Evolutionary conservation across 2,329 filamentous ascomycete species (phyloP).

Genomic region (Plenodomus tracheiphilus): DNA sequence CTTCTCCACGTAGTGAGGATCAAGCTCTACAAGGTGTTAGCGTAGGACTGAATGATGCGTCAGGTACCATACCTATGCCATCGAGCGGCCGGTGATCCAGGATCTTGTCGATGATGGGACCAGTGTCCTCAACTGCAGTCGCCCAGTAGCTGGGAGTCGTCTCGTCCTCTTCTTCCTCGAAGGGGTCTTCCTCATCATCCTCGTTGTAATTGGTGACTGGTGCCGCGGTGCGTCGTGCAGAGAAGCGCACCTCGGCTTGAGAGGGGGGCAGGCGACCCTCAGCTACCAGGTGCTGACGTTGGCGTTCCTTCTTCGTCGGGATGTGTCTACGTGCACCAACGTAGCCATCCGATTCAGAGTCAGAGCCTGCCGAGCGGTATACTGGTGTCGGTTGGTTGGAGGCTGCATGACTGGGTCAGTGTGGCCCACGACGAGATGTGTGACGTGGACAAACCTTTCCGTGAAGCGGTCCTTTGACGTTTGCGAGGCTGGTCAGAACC

Average conservation of each 20-base stretch:
- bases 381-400: slow-evolving; percentile 54
- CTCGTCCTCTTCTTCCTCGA: slow-evolving; percentile 62
- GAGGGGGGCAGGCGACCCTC: slow-evolving; percentile 64
- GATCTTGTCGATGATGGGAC: slow-evolving; percentile 86
- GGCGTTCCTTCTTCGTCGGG: slow-evolving; percentile 73
- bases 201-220: slow-evolving; percentile 67
- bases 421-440: slow-evolving; percentile 11
- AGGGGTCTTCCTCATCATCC: slow-evolving; percentile 61
- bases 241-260: slow-evolving; percentile 85
- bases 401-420: slow-evolving; percentile 59
- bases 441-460: slow-evolving; percentile 58
- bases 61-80: slow-evolving; percentile 50
- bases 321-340: slow-evolving; percentile 72
- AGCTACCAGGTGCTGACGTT: slow-evolving; percentile 68
- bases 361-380: slow-evolving; percentile 65
- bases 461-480: slow-evolving; percentile 67
- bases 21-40: slow-evolving; percentile 37
- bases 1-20: slow-evolving; percentile 49
- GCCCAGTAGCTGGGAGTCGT: slow-evolving; percentile 72
- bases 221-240: slow-evolving; percentile 80
- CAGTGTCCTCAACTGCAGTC: slow-evolving; percentile 71
- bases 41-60: background rate
- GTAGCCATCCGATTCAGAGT: slow-evolving; percentile 67
- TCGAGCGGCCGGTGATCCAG: slow-evolving; percentile 82
- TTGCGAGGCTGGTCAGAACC: slow-evolving; percentile 63